Conservation (phyloP, 2,329 filamentous ascomycete genomes). For the Pyricularia sp. region DNA sequence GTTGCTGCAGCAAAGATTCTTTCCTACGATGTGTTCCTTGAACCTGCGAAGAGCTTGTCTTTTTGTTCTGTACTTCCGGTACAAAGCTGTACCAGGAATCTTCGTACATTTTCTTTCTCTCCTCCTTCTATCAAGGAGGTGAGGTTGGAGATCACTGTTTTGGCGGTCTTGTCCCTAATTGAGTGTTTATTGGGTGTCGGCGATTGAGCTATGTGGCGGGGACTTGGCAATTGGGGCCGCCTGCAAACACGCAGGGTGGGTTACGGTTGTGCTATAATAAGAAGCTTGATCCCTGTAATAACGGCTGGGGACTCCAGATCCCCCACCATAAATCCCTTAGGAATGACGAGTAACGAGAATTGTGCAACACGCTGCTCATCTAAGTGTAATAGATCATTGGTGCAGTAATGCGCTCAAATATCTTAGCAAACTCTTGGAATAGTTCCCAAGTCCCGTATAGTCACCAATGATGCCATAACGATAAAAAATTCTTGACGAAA, state of each 20-base stretch:
- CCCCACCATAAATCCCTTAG: too few relatives aligned
- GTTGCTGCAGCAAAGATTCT: constrained; percentile 55
- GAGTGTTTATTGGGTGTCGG: background rate
- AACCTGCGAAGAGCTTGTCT: constrained; percentile 25
- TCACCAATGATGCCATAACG: background rate
- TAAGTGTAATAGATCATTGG: background rate
- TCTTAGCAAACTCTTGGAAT: background rate
- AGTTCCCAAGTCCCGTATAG: background rate
- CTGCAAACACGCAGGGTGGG: background rate
- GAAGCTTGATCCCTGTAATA: background rate
- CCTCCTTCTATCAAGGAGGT: background rate
- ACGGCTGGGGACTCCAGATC: background rate
- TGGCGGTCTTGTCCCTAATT: background rate
- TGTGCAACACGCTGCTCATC: too few relatives aligned
- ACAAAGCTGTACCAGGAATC: constrained; percentile 76
- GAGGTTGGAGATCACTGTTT: background rate
- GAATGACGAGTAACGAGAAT: too few relatives aligned
- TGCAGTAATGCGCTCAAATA: background rate
- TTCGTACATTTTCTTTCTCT: constrained; percentile 51
- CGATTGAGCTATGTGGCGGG: background rate
- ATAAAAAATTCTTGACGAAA: background rate
- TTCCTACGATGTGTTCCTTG: constrained; percentile 47
- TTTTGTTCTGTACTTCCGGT: constrained; percentile 43
- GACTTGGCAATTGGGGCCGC: background rate
- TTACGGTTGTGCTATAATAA: background rate